Percentiles rank a stretch among this genome's conserved stretches.
Conservation (phyloP, 108 stramenopile species). For the Discostella pseudostelligera region DNA sequence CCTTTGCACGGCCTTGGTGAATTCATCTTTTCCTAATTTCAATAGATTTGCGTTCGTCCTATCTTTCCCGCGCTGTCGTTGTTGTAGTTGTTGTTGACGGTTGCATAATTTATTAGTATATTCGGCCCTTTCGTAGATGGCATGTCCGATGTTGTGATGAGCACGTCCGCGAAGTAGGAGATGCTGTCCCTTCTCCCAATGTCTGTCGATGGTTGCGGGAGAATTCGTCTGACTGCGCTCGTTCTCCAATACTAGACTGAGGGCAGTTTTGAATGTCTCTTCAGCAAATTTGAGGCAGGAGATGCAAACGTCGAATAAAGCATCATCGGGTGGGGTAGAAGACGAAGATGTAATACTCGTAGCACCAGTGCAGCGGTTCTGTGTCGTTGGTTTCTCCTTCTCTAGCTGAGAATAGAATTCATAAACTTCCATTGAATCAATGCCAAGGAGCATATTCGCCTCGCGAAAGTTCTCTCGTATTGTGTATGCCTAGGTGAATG, state of each 20-base stretch:
- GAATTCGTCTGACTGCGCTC: constrained; percentile 9
- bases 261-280: constrained; percentile 27
- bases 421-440: constrained; percentile 20
- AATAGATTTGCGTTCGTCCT: not conserved
- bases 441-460: constrained; percentile 36
- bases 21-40: constrained; percentile 1
- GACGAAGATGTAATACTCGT: no score
- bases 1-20: constrained; percentile 17
- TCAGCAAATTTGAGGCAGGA: constrained; percentile 24
- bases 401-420: constrained; percentile 12
- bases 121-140: constrained; percentile 20
- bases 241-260: constrained; percentile 25
- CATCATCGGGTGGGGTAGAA: not conserved
- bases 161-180: constrained; percentile 37
- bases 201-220: constrained; percentile 13
- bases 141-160: constrained; percentile 31
- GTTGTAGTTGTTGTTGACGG: not conserved
- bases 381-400: not conserved
- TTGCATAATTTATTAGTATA: constrained; percentile 1
- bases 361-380: not conserved
- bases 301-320: constrained; percentile 23
- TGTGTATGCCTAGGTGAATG: constrained; percentile 23
- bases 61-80: not conserved
- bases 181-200: constrained; percentile 31
- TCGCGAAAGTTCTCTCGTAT: constrained; percentile 34